Base-by-base conservation (phyloP, 306 rosid genomes). In the Pachyrhizus erosus region DNA sequence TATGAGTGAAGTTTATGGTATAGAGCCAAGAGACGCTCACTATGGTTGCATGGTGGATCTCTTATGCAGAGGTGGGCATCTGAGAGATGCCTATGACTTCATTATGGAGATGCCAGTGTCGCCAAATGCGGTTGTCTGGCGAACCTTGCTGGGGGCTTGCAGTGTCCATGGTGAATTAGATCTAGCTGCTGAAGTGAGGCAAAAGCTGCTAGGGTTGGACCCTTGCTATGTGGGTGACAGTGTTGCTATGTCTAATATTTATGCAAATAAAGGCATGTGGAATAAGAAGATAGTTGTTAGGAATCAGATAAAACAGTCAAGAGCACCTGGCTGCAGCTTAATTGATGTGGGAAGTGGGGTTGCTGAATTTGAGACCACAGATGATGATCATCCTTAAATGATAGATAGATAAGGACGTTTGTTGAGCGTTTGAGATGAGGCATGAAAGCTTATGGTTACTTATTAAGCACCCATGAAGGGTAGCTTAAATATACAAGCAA, bases 41-140 rank as follows among this genome's bases (percentile, higher is more conserved):
- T 84, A 67, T 84, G 96, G 96, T 15, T 91, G 96, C 77, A 88
- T 89, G 90, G 92, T 87, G 73, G 93, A 91, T 85, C 91, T 91
- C 17, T 88, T 88, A 74, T 89, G 96, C 83, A 70, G 96, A 77
- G 82, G 87, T 0, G 90, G 93, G 54, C 71, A 46, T 49, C 70
- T 89, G 29, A 74, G 79, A 52, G 92, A 89, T 17, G 92, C 96
- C 8, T 77, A 85, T 82, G 80, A 88, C 24, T 88, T 89, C 75
- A 85, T 89, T 2, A 71, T 74, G 40, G 84, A 84, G 83, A 91
- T 87, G 87, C 79, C 83, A 0, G 42, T 68, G 34, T 40, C 27
- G 21, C 72, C 88, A 9, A 88, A 85, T 80, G 88, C 83, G 5
- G 91, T 88, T 15, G 79, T 86, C 14, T 89, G 92, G 94, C 67